Evolutionary conservation across 1,284 basidiomycete species (phyloP).

Genomic region (Rhodotorula sp.): DNA sequence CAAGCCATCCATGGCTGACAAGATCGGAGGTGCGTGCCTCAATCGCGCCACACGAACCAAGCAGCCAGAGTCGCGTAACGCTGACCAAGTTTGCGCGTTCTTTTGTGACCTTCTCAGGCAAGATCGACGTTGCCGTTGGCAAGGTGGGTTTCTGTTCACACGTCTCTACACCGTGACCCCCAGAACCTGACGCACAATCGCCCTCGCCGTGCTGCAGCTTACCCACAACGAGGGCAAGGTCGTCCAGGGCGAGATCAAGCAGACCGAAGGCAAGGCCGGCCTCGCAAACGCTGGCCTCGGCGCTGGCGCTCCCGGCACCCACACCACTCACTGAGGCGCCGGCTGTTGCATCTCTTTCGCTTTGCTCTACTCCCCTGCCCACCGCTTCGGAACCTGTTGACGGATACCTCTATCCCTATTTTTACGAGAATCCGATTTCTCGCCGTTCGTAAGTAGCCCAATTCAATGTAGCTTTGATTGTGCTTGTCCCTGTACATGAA

Average conservation of each 20-base stretch:
- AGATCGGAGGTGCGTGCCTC: conserved; percentile 7
- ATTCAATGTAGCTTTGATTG: too few relatives aligned
- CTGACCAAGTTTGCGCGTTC: too few relatives aligned
- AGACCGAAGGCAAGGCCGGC: conserved; percentile 26
- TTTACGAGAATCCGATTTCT: too few relatives aligned
- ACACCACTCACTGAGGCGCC: too few relatives aligned
- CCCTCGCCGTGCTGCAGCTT: not conserved
- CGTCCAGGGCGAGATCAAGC: conserved; percentile 26
- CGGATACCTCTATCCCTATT: too few relatives aligned
- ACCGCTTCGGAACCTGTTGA: too few relatives aligned
- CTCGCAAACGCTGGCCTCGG: conserved; percentile 8
- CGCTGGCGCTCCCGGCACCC: too few relatives aligned
- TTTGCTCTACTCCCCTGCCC: too few relatives aligned
- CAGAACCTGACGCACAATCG: not conserved
- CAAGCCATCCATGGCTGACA: conserved; percentile 31
- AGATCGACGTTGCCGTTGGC: conserved; percentile 29
- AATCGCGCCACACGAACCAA: not conserved
- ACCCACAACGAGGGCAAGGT: conserved; percentile 30
- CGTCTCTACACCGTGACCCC: rapidly evolving
- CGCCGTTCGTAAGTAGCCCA: too few relatives aligned
- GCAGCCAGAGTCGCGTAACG: not conserved
- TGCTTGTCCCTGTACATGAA: too few relatives aligned
- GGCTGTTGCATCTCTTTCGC: too few relatives aligned
- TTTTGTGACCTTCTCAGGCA: not conserved
- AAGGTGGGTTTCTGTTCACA: conserved; percentile 2